A percentile compares a stretch with the other conserved stretches of the same genome.
Evolutionary conservation across 169 alveolate genomes (phyloP).

Genomic region (Plasmodium berghei): DNA sequence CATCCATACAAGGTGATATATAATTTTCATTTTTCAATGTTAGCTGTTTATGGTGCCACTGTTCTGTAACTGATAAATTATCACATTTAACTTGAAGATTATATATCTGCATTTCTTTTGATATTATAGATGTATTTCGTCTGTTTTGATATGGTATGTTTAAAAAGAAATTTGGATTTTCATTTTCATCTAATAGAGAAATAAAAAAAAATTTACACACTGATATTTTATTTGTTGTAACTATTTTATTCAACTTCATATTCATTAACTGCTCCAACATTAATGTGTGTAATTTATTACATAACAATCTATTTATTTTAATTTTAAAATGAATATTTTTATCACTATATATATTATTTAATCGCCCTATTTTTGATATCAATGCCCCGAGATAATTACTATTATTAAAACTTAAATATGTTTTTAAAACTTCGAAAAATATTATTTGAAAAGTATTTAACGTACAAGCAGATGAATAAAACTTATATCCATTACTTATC

Average conservation of each 20-base stretch:
- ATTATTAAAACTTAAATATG: constrained; percentile 26
- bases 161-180: not conserved
- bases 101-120: not conserved
- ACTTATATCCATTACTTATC: constrained; percentile 63
- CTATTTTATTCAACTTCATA: constrained; percentile 16
- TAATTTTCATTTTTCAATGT: not conserved
- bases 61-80: not conserved
- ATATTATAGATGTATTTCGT: not conserved
- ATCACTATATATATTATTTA: constrained; percentile 49
- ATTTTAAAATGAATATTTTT: constrained; percentile 37
- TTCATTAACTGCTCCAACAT: constrained; percentile 21
- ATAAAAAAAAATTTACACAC: constrained; percentile 69
- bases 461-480: constrained; percentile 27
- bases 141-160: not conserved
- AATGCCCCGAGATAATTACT: constrained; percentile 31
- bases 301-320: constrained; percentile 27
- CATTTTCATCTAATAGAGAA: constrained; percentile 45
- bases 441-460: constrained; percentile 17
- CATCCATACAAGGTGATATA: not conserved
- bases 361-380: constrained; percentile 44
- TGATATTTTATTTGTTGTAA: constrained; percentile 17
- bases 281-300: constrained; percentile 18
- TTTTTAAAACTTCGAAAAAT: constrained; percentile 35
- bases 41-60: not conserved
- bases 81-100: not conserved